Percentiles rank a stretch among this genome's conserved stretches.
Conservation (phyloP, 2,329 filamentous ascomycete genomes). For the Ceratocystis albifundus region DNA sequence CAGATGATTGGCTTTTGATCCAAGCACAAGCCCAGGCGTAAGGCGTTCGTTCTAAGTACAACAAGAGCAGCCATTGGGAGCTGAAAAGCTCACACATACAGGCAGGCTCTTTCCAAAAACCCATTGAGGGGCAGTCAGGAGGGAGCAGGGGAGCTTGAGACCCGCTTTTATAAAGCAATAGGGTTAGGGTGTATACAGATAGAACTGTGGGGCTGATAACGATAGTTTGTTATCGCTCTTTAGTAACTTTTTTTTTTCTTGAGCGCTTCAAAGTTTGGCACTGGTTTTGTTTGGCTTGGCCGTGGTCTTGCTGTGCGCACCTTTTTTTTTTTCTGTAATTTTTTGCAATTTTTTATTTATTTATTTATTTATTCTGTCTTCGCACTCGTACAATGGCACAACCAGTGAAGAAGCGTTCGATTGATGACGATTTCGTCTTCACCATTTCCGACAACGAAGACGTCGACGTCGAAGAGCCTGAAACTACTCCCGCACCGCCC, state of each 20-base stretch:
- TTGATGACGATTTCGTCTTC: constrained; percentile 47
- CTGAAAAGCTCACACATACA: background rate
- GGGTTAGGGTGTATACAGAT: too few species aligned
- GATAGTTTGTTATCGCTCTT: background rate
- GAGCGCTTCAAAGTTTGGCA: background rate
- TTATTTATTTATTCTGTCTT: constrained; percentile 10
- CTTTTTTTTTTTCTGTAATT: constrained; percentile 9
- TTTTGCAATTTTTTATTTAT: too few species aligned
- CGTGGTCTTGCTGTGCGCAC: constrained; percentile 7
- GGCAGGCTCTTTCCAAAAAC: too few species aligned
- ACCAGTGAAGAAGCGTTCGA: constrained; percentile 39
- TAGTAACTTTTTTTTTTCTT: constrained; percentile 13
- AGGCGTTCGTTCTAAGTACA: background rate
- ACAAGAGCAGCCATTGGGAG: constrained; percentile 17
- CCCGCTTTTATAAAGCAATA: background rate
- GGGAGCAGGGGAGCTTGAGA: background rate
- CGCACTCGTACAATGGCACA: constrained; percentile 35
- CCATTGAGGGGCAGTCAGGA: background rate
- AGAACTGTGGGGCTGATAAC: background rate
- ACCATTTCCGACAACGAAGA: constrained; percentile 49
- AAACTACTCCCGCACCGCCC: constrained; percentile 40
- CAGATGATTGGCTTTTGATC: constrained; percentile 12
- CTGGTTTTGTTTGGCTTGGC: constrained; percentile 8
- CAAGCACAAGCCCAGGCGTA: constrained; percentile 18
- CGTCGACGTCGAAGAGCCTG: constrained; percentile 40